These are phyloP conservation scores for Parasitella parasitica DNA, from an alignment of 371 early-diverging fungal species.

Conservation along the genomic window DNA sequence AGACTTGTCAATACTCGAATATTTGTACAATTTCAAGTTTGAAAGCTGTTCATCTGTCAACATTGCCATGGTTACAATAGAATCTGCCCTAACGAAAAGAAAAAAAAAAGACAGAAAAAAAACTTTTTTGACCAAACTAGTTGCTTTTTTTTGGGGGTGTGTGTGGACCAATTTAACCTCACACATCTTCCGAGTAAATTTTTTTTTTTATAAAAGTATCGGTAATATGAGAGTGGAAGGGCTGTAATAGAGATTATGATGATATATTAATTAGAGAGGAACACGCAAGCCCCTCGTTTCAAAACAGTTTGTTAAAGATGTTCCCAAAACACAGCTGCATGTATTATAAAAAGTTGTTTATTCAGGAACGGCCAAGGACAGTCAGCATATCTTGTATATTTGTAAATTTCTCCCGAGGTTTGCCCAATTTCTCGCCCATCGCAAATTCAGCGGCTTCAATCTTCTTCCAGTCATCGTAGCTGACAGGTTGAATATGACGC, in stretches of 20 bases:
- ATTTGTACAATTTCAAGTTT: constrained; percentile 82
- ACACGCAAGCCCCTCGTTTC: too few relatives aligned
- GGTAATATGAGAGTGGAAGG: too few relatives aligned
- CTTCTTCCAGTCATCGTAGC: constrained; percentile 79
- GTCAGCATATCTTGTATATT: constrained; percentile 69
- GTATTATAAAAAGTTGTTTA: background rate
- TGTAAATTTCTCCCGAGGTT: constrained; percentile 83
- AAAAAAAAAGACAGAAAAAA: background rate
- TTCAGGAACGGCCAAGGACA: constrained; percentile 18
- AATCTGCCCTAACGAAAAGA: background rate
- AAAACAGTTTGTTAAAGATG: too few relatives aligned
- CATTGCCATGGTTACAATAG: background rate
- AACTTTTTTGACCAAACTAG: too few relatives aligned
- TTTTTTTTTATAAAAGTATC: too few relatives aligned
- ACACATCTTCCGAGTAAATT: too few relatives aligned
- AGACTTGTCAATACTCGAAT: constrained; percentile 82
- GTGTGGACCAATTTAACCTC: too few relatives aligned
- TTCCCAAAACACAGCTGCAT: background rate
- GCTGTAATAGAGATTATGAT: too few relatives aligned
- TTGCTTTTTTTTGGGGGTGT: too few relatives aligned
- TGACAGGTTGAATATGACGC: constrained; percentile 47
- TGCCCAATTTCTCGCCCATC: constrained; percentile 63
- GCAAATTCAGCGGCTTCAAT: constrained; percentile 78
- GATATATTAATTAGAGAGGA: background rate
- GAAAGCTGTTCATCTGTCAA: constrained; percentile 62